Conservation (phyloP, 768 basidiomycete genomes). For the Suillus plorans region DNA sequence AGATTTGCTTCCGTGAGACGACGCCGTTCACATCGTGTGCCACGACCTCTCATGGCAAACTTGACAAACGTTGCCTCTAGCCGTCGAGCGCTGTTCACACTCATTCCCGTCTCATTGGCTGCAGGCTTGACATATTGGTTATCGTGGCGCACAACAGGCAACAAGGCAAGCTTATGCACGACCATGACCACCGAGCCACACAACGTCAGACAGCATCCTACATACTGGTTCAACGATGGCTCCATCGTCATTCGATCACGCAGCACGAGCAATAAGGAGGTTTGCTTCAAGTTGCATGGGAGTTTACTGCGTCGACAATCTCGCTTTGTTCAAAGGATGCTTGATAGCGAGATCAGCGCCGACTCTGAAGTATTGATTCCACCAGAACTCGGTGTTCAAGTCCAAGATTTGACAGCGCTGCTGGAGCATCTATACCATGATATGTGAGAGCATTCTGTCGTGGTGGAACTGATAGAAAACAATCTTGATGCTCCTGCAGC, state of each 20-base stretch:
- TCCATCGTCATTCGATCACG: conserved; percentile 49
- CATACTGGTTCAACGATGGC: conserved; percentile 70
- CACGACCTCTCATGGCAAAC: background rate
- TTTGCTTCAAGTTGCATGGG: conserved; percentile 57
- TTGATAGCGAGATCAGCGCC: conserved; percentile 5
- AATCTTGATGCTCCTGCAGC: conserved; percentile 31
- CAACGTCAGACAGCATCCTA: conserved; percentile 36
- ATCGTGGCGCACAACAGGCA: background rate
- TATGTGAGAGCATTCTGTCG: conserved; percentile 44
- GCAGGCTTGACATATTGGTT: conserved; percentile 12
- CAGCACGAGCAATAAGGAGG: conserved; percentile 21
- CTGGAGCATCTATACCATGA: conserved; percentile 71
- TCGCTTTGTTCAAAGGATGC: conserved; percentile 18
- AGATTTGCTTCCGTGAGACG: background rate
- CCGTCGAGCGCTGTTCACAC: conserved; percentile 10
- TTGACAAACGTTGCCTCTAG: conserved; percentile 4
- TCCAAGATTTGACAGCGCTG: conserved; percentile 53
- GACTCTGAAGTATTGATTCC: conserved; percentile 31
- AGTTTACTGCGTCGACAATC: conserved; percentile 56
- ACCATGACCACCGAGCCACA: background rate
- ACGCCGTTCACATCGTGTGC: background rate
- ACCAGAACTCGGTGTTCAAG: conserved; percentile 35
- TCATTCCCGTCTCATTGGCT: conserved; percentile 11
- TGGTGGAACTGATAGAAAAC: background rate
- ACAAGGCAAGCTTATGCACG: background rate